Base-by-base conservation (phyloP, 345 rosid species). In the Fremontodendron californicum region DNA sequence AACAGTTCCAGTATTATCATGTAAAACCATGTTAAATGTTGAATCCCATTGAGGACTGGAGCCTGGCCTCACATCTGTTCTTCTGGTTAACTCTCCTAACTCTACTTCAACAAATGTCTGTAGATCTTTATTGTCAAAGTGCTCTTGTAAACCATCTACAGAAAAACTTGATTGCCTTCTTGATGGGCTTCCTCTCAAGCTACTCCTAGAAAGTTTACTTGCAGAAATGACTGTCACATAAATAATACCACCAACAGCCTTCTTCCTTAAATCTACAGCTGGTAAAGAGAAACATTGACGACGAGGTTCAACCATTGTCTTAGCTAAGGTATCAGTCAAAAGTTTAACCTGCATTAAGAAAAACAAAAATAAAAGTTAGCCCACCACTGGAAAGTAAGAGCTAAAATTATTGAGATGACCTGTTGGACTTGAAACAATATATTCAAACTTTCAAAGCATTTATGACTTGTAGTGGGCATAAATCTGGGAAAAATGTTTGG, bases 301-400 rank as follows among this genome's bases (percentile, higher is more conserved):
- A 13, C 87, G 89, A 73, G 99, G 99, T 77, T 96, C 99, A 52
- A 96, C 96, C 99, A 93, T 91, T 64, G 90, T 96, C 88, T 89
- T 96, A 75, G 78, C 92, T 82, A 93, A 81, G 69, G 97, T 88
- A 71, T 96, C 99, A 73, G 90, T 92, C 15, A 91, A 77, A 75
- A 96, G 76, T 76, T 91, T 96, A 37, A 88, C 95, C 99, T 96
- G 82, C 76, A 78, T 23, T 19, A 61, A 51, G 64, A 65, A 43
- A 15, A 62, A 64, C 21, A 63, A 42, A 63, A n/a, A 15, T 55
- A 23, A 75, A 46, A 48, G 35, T 67, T 31, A 76, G 29, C 48
- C 45, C 29, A 13, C 18, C 48, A 15, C 29, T 25, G 40, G 25
- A 31, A 75, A 68, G 12, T 33, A 65, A 51, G 49, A 64, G 29